These are phyloP conservation scores for Neonectria sp. DNA, from an alignment of 2,329 filamentous ascomycete species.

Conservation along the genomic window DNA sequence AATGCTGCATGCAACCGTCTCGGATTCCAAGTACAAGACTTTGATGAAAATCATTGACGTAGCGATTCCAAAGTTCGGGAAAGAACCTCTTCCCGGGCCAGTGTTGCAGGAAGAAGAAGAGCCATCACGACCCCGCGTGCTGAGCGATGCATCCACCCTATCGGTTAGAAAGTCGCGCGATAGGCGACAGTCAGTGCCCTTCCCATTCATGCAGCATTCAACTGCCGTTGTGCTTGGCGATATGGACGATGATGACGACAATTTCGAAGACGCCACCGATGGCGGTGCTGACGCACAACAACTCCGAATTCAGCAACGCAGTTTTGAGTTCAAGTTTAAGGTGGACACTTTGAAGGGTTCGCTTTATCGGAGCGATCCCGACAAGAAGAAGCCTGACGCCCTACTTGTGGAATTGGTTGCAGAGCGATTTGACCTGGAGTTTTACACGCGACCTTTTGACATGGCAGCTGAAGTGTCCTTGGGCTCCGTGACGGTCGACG, in stretches of 20 bases:
- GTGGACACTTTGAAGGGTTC: constrained; percentile 96
- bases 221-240: constrained; percentile 86
- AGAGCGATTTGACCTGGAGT: constrained; percentile 88
- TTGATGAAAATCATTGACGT: constrained; percentile 97
- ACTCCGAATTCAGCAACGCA: constrained; percentile 86
- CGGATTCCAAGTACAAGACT: constrained; percentile 96
- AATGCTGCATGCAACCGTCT: constrained; percentile 90
- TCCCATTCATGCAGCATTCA: constrained; percentile 79
- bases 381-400: constrained; percentile 81
- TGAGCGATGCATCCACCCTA: constrained; percentile 62
- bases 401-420: constrained; percentile 93
- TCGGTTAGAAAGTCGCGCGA: constrained; percentile 63
- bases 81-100: constrained; percentile 50
- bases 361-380: constrained; percentile 87
- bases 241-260: constrained; percentile 77
- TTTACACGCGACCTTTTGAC: constrained; percentile 90
- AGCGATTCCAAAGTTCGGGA: constrained; percentile 86
- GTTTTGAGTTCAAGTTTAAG: constrained; percentile 96
- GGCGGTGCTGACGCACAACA: constrained; percentile 69
- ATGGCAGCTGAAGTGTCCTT: constrained; percentile 94
- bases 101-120: constrained; percentile 46
- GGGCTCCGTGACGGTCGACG: constrained; percentile 89
- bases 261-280: constrained; percentile 77
- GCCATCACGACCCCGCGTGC: constrained; percentile 59
- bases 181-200: constrained; percentile 77